These are phyloP conservation scores for Medicago arabica DNA, from an alignment of 306 rosid species.

Conservation along the genomic window DNA sequence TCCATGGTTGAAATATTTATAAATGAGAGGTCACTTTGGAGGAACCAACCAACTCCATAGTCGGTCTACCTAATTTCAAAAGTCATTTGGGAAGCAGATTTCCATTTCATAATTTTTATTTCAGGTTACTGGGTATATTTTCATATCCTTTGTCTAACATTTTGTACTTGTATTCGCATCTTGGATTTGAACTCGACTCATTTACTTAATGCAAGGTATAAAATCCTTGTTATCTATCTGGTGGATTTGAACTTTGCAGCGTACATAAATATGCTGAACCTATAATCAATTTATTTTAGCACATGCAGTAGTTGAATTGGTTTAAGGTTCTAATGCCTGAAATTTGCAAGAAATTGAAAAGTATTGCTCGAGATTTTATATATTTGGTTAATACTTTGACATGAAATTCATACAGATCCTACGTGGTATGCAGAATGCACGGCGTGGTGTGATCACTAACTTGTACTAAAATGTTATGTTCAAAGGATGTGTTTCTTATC, in stretches of 20 bases:
- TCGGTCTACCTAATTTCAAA: no score
- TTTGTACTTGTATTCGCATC: slow-evolving; percentile 26
- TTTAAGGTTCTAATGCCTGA: not conserved
- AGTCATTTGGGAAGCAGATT: no score
- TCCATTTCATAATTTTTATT: no score
- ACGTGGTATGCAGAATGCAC: slow-evolving; percentile 24
- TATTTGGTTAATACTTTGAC: slow-evolving; percentile 3
- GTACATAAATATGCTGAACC: not conserved
- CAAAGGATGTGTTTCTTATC: slow-evolving; percentile 25
- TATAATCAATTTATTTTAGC: not conserved
- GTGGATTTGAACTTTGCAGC: not conserved
- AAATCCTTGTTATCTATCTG: slow-evolving; percentile 16
- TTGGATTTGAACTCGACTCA: not conserved
- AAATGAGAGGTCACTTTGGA: not conserved
- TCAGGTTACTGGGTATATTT: not conserved
- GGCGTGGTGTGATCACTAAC: slow-evolving; percentile 29
- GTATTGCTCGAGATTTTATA: not conserved
- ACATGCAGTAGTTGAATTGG: not conserved
- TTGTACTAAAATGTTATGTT: slow-evolving; percentile 6
- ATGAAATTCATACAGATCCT: not conserved
- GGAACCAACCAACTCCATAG: not conserved
- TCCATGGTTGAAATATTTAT: not conserved
- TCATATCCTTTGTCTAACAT: slow-evolving; percentile 15
- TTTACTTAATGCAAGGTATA: not conserved
- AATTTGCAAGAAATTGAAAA: not conserved